Conservation (phyloP, 495 filamentous ascomycete genomes). For the Lophiotrema nucula region DNA sequence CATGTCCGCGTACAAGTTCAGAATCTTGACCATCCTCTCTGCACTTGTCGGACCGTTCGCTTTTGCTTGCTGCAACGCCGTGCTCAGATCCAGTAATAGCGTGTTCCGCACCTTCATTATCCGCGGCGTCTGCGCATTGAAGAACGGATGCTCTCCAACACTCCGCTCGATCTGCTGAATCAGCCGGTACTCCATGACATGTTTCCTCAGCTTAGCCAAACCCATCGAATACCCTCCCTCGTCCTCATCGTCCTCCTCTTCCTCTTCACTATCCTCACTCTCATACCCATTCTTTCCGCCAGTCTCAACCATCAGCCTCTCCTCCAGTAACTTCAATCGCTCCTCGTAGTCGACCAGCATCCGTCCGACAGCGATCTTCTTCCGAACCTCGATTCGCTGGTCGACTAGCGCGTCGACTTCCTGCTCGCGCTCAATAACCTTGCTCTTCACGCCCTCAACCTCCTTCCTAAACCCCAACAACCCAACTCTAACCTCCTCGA, state of each 20-base stretch:
- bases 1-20: constrained; percentile 75
- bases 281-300: constrained; percentile 47
- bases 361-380: constrained; percentile 50
- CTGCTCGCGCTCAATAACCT: constrained; percentile 51
- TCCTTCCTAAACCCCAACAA: constrained; percentile 80
- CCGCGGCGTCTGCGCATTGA: constrained; percentile 56
- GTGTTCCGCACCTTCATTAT: constrained; percentile 67
- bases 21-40: constrained; percentile 61
- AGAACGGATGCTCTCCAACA: constrained; percentile 66
- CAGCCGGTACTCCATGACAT: constrained; percentile 58
- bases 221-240: constrained; percentile 37
- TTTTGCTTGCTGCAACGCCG: constrained; percentile 71
- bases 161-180: constrained; percentile 51
- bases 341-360: constrained; percentile 51
- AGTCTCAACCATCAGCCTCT: constrained; percentile 59
- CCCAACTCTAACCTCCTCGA: constrained; percentile 87
- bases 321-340: constrained; percentile 65
- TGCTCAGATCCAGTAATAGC: constrained; percentile 76
- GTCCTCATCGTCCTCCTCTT: constrained; percentile 21
- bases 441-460: constrained; percentile 58
- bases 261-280: constrained; percentile 11
- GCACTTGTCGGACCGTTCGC: constrained; percentile 54
- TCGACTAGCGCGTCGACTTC: constrained; percentile 57
- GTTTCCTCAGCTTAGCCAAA: constrained; percentile 53
- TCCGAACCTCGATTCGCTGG: constrained; percentile 54